Base-by-base conservation (phyloP, 257 asterid genomes). In the Penstemon barbatus region DNA sequence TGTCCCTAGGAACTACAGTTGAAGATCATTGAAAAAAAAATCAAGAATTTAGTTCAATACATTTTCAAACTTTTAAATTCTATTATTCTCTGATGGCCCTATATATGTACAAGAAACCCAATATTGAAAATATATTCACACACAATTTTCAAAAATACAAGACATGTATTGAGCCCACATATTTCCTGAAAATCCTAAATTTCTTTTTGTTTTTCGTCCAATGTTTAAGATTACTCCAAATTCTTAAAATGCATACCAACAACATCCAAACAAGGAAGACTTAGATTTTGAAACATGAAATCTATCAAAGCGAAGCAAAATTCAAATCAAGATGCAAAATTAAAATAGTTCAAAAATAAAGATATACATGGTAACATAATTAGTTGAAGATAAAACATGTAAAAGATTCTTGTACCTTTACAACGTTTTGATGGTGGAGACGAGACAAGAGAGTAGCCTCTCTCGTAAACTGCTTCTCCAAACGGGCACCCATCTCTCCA, bases 361-460 rank as follows among this genome's bases (percentile, higher is more conserved):
- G 41, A 1, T 36, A 57, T 18, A 4, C 54, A 3, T 64, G 13
- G 33, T 48, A 7, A 50, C 33, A 41, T 10, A 41, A 8, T 15
- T 19, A 38, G 25, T 15, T 41, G 33, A 51, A 42, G 41, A 25
- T 18, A 15, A 51, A 19, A 46, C 43, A 48, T 5, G 15, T 12
- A 18, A 42, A 9, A 38, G 5, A 56, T 33, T 39, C 8, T 0
- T 65, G 8, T 82, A 87, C 95, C 95, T 78, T 86, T 48, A 88
- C 64, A 36, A 88, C 80, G 68, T 86, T 84, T n/a, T 65, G 81
- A 76, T 88, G 92, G 41, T 76, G 86, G 73, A 88, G 87, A 57
- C 86, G 87, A 42, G 92, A 77, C 84, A 88, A 76, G 73, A 86
- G 86, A 45, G 83, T 82, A 40, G 79, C 87, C 86, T 88, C 96